A percentile compares a stretch with the other conserved stretches of the same genome.
phyloP scores from a whole-genome alignment of 129 eudicot genomes.

The Scalesia atractyloides region DNA sequence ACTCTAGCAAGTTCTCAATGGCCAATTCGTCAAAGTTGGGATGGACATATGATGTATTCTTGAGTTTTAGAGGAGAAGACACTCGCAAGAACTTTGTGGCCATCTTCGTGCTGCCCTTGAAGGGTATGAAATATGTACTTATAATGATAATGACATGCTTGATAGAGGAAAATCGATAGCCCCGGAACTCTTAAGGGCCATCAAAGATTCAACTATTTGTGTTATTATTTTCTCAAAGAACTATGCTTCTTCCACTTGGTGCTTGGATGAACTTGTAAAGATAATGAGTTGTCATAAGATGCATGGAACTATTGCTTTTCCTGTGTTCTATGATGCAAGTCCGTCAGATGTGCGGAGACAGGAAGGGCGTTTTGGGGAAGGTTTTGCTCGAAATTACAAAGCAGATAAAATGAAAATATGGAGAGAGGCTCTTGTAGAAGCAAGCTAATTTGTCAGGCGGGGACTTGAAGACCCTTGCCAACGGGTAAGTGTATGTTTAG shows the following conservation, averaged over 20 bases:
- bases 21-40: not conserved
- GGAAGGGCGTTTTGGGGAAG: slow-evolving; percentile 8
- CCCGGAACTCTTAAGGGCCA: slow-evolving; percentile 20
- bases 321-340: slow-evolving; percentile 3
- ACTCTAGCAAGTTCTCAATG: not conserved
- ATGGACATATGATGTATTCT: slow-evolving; percentile 21
- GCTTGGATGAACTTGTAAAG: slow-evolving; percentile 22
- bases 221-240: slow-evolving; percentile 14
- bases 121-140: slow-evolving; percentile 15
- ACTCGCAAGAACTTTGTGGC: slow-evolving; percentile 5
- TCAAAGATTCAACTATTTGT: slow-evolving; percentile 15
- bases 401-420: slow-evolving; percentile 11
- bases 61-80: slow-evolving; percentile 25
- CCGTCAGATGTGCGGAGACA: slow-evolving; percentile 22
- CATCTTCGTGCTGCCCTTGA: slow-evolving; percentile 16
- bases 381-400: not conserved
- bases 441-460: slow-evolving; percentile 19
- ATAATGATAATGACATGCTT: slow-evolving; percentile 15
- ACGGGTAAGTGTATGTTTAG: slow-evolving; percentile 17
- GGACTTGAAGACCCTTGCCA: slow-evolving; percentile 10
- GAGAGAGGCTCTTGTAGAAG: slow-evolving; percentile 19
- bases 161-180: slow-evolving; percentile 25
- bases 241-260: slow-evolving; percentile 20
- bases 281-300: not conserved
- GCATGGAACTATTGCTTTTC: not conserved